These are phyloP conservation scores for Biscogniauxia mediterranea DNA, from an alignment of 2,329 filamentous ascomycete species.

Conservation along the genomic window DNA sequence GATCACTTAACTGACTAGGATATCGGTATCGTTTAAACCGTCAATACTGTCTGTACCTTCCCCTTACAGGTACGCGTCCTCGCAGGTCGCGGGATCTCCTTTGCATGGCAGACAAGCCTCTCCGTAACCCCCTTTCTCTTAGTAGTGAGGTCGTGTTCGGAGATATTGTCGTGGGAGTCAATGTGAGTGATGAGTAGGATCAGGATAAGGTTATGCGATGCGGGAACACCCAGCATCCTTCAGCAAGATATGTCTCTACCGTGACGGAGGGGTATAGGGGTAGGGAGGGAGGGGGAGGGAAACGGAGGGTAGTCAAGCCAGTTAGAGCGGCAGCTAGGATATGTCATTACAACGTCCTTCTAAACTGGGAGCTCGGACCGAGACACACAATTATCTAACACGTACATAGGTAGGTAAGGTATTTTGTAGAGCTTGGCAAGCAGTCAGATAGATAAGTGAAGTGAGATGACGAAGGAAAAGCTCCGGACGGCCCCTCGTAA, in stretches of 20 bases:
- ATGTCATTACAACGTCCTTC: slow-evolving; percentile 22
- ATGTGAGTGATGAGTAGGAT: slow-evolving; percentile 12
- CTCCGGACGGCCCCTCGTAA: slow-evolving; percentile 1
- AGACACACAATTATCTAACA: slow-evolving; percentile 17
- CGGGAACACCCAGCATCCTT: slow-evolving; percentile 23
- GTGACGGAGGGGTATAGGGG: slow-evolving; percentile 16
- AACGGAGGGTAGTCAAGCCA: slow-evolving; percentile 8
- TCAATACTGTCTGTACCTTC: not conserved
- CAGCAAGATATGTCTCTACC: slow-evolving; percentile 20
- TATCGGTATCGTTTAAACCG: not conserved
- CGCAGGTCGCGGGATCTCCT: not conserved
- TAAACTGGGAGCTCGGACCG: slow-evolving; percentile 25
- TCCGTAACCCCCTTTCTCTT: not conserved
- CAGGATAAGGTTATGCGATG: slow-evolving; percentile 18
- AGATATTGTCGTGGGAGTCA: slow-evolving; percentile 11
- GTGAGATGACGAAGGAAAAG: slow-evolving; percentile 11
- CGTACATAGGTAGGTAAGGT: slow-evolving; percentile 9
- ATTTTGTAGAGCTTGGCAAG: slow-evolving; percentile 1
- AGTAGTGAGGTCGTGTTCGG: slow-evolving; percentile 5
- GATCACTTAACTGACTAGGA: not conserved
- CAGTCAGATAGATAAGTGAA: not conserved
- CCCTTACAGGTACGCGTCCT: not conserved
- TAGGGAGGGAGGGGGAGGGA: not conserved
- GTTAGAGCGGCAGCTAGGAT: slow-evolving; percentile 15
- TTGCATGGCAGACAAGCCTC: not conserved